A percentile compares a stretch with the other conserved stretches of the same genome.
Evolutionary conservation across 2,329 filamentous ascomycete genomes (phyloP).

Genomic region (Fusarium denticulatum): DNA sequence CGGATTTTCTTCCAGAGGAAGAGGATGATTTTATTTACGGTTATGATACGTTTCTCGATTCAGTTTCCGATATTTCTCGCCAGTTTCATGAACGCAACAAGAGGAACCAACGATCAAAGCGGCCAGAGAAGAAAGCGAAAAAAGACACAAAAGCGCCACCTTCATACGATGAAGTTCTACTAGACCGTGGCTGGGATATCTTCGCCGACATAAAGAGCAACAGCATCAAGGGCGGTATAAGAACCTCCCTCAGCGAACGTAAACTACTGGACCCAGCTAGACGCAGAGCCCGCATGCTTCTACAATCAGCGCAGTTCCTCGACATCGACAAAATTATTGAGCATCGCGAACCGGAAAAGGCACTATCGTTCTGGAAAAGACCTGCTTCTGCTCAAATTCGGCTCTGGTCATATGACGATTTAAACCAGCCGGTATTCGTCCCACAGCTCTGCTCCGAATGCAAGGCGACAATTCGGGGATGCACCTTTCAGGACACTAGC

Average conservation of each 20-base stretch:
- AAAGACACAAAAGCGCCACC: slow-evolving; percentile 10
- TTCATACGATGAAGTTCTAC: slow-evolving; percentile 36
- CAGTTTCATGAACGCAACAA: slow-evolving; percentile 44
- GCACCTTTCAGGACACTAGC: slow-evolving; percentile 36
- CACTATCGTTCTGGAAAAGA: slow-evolving; percentile 40
- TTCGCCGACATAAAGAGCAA: slow-evolving; percentile 40
- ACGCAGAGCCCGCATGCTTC: slow-evolving; percentile 44
- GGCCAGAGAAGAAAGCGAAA: not conserved
- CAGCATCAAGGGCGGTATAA: not conserved
- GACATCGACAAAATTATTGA: slow-evolving; percentile 54
- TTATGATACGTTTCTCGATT: slow-evolving; percentile 52
- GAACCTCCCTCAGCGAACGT: slow-evolving; percentile 14
- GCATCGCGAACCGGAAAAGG: slow-evolving; percentile 41
- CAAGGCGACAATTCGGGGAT: slow-evolving; percentile 33
- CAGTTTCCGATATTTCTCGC: slow-evolving; percentile 47
- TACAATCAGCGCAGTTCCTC: slow-evolving; percentile 48
- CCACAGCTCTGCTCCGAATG: slow-evolving; percentile 34
- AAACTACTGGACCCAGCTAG: slow-evolving; percentile 2
- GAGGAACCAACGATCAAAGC: not conserved
- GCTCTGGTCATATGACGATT: slow-evolving; percentile 15
- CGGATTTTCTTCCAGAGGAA: slow-evolving; percentile 41
- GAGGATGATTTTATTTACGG: slow-evolving; percentile 47
- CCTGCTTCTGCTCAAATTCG: slow-evolving; percentile 40
- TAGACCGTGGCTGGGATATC: slow-evolving; percentile 36
- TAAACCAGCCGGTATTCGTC: slow-evolving; percentile 27